Evolutionary conservation across 805 yeast genomes (phyloP), one percentile per base, ranked within the genome.

Genomic region (Candida sithepensis): DNA sequence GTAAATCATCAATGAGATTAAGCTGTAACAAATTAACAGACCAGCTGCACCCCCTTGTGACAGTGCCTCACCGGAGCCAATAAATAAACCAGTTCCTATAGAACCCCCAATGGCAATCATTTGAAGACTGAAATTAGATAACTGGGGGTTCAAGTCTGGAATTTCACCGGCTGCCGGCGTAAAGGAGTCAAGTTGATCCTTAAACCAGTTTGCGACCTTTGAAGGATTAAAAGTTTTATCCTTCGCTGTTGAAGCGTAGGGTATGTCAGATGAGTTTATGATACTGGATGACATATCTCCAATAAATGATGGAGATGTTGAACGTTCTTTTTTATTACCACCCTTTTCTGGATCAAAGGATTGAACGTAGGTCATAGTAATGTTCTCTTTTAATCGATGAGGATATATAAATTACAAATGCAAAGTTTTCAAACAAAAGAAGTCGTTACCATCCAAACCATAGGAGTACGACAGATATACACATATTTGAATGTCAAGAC

Each of bases 91-190:
- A 0, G 87, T 81, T 49, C 88, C 88, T 34, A 83, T 78, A 38
- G 83, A 74, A 41, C 85, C 82, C 36, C 87, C 87, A 40, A 84
- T 78, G 32, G 88, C 81, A 51, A 84, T 76, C 78, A 84, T 81
- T 54, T 81, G 81, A 57, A 83, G 61, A 56, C 82, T 87, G 41
- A 62, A 61, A n/a, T 57, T 51, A 23, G 60, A 55, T 30, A 64
- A 50, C 39, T 59, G 61, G 22, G 59, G 66, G 20, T 55, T 45
- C 10, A 57, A 30, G 4, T 34, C 43, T 9, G 48, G 44, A 2
- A 48, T 50, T 23, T 74, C 46, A 64, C 39, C 55, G 6, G 65
- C 59, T 8, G 58, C 52, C 6, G 57, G 62, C 26, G 51, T 57
- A 48, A 59, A 59, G 0, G 57, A 43, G 24, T 69, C 72, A 10